Conservation (phyloP, 495 filamentous ascomycete genomes). For the Xylaria castorea region DNA sequence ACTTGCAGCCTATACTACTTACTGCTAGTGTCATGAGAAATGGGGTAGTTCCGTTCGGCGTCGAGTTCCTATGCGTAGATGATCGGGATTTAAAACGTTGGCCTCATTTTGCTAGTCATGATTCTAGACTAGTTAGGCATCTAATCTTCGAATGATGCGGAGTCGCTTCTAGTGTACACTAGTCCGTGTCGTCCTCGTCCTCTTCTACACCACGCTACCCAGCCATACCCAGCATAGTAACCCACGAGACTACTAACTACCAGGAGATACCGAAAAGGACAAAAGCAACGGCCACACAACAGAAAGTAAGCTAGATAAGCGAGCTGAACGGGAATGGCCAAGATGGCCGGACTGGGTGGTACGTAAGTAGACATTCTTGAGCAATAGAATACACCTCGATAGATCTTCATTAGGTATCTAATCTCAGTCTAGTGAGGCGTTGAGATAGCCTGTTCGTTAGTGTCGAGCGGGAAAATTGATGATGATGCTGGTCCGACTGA, state of each 20-base stretch:
- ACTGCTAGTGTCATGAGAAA: background rate
- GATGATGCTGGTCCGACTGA: background rate
- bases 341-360: background rate
- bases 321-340: slow-evolving; percentile 12
- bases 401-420: background rate
- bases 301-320: slow-evolving; percentile 19
- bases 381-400: background rate
- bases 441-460: background rate
- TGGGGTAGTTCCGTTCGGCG: slow-evolving; percentile 10
- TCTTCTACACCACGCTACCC: background rate
- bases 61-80: background rate
- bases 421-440: background rate
- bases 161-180: background rate
- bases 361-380: background rate
- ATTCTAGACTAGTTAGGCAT: background rate
- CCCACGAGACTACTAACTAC: background rate
- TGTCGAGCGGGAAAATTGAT: background rate
- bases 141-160: background rate
- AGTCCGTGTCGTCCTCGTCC: background rate
- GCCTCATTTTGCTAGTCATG: background rate
- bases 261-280: background rate
- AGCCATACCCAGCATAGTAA: background rate
- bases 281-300: slow-evolving; percentile 1
- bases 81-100: background rate
- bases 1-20: background rate